Percentiles rank a stretch among this genome's conserved stretches.
phyloP scores from a whole-genome alignment of 495 filamentous ascomycete genomes.

The Aspergillus cavernicola region DNA sequence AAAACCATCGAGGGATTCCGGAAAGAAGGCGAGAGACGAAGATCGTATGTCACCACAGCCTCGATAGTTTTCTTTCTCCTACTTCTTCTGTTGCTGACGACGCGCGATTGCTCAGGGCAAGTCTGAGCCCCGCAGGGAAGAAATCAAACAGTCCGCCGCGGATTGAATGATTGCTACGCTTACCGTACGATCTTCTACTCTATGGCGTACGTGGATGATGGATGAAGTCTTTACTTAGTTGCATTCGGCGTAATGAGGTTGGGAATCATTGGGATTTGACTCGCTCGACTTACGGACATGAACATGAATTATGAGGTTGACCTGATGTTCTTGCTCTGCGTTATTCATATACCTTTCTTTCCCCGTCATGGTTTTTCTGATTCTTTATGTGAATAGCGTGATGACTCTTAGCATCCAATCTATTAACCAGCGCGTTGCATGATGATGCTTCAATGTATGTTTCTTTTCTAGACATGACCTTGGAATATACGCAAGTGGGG shows the following conservation, averaged over 20 bases:
- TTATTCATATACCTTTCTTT: neutral
- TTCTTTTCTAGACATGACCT: too few relatives aligned
- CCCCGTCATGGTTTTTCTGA: neutral
- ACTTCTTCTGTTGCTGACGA: neutral
- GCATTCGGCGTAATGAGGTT: slow-evolving; percentile 2
- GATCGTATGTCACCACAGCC: slow-evolving; percentile 57
- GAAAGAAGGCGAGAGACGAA: slow-evolving; percentile 75
- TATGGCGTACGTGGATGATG: slow-evolving; percentile 4
- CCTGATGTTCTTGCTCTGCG: neutral
- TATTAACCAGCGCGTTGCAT: too few relatives aligned
- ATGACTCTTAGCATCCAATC: neutral
- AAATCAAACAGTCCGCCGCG: slow-evolving; percentile 44
- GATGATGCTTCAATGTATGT: too few relatives aligned
- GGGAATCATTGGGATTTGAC: neutral
- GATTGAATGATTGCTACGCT: slow-evolving; percentile 29
- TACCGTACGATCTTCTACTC: slow-evolving; percentile 3
- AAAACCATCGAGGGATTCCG: slow-evolving; percentile 76
- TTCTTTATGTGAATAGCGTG: neutral
- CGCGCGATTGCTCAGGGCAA: neutral
- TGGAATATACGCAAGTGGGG: too few relatives aligned
- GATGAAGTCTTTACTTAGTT: neutral
- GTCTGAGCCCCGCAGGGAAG: slow-evolving; percentile 34
- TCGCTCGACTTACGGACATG: neutral
- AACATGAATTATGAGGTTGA: neutral
- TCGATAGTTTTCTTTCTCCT: slow-evolving; percentile 5